These are phyloP conservation scores for Tephrocybe rancida DNA, from an alignment of 768 basidiomycete genomes.

Conservation along the genomic window DNA sequence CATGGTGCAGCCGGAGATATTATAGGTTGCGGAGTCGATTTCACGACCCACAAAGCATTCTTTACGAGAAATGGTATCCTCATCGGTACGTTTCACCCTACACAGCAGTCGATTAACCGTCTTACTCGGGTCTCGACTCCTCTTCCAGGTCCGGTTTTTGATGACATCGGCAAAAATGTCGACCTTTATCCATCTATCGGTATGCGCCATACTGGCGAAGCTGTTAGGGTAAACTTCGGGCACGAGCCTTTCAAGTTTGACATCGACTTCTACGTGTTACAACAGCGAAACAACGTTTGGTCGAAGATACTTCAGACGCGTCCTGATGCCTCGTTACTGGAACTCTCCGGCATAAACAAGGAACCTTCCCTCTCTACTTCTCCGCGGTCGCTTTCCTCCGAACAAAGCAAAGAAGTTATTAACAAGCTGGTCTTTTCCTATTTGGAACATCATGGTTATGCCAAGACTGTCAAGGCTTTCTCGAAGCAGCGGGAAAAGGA, in stretches of 20 bases:
- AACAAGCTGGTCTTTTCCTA: constrained; percentile 79
- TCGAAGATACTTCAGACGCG: constrained; percentile 60
- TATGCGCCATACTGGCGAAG: constrained; percentile 77
- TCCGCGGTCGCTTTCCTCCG: constrained; percentile 41
- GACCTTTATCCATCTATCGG: constrained; percentile 89
- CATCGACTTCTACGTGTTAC: constrained; percentile 84
- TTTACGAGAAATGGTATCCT: constrained; percentile 87
- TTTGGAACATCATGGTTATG: constrained; percentile 84
- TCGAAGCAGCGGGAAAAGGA: constrained; percentile 41
- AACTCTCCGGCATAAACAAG: constrained; percentile 22
- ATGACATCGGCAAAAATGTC: constrained; percentile 64
- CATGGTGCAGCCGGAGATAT: constrained; percentile 71
- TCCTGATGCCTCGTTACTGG: constrained; percentile 42
- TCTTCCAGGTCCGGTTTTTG: constrained; percentile 63
- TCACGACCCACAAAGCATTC: constrained; percentile 76
- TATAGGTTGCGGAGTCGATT: constrained; percentile 93
- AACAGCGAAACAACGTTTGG: constrained; percentile 70
- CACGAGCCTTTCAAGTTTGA: constrained; percentile 86
- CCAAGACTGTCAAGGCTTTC: constrained; percentile 69
- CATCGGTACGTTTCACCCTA: constrained; percentile 47
- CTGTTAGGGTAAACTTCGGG: constrained; percentile 87
- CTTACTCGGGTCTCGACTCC: not conserved
- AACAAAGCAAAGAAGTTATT: constrained; percentile 58
- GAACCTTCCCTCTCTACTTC: constrained; percentile 16
- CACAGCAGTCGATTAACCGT: too few relatives aligned